Evolutionary conservation across 2,329 filamentous ascomycete species (phyloP).

Genomic region (Colletotrichum chrysophilum): DNA sequence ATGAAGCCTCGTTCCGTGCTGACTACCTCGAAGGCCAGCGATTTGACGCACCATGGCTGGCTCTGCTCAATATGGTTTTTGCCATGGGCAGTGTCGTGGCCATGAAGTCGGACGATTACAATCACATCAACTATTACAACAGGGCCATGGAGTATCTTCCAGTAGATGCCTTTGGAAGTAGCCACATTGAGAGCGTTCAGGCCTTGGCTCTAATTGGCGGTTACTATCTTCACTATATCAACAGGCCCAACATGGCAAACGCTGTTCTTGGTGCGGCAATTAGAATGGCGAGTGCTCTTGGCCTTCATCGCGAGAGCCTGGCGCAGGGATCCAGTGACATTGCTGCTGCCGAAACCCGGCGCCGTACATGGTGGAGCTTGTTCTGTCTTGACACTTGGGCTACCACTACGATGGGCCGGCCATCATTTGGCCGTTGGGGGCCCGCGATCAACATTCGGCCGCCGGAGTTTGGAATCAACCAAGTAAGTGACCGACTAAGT

Average conservation of each 20-base stretch:
- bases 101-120: conserved; percentile 67
- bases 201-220: conserved; percentile 74
- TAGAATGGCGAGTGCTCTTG: conserved; percentile 76
- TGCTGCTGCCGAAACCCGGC: conserved; percentile 63
- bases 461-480: conserved; percentile 59
- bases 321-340: conserved; percentile 49
- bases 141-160: conserved; percentile 70
- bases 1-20: conserved; percentile 71
- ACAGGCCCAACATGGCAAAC: conserved; percentile 78
- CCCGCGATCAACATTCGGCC: conserved; percentile 70
- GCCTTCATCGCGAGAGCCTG: conserved; percentile 69
- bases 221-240: conserved; percentile 80
- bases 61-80: conserved; percentile 77
- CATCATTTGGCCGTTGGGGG: conserved; percentile 71
- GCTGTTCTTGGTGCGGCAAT: conserved; percentile 74
- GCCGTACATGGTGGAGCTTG: conserved; percentile 77
- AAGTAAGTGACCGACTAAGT: conserved; percentile 24
- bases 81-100: conserved; percentile 76
- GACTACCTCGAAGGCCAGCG: conserved; percentile 60
- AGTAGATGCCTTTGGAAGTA: conserved; percentile 68
- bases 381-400: conserved; percentile 80
- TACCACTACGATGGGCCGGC: conserved; percentile 72
- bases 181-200: conserved; percentile 73
- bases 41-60: conserved; percentile 73
- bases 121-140: conserved; percentile 73